A percentile compares a stretch with the other conserved stretches of the same genome.
Evolutionary conservation across 768 basidiomycete genomes (phyloP).

Genomic region (Boletus fagicola): DNA sequence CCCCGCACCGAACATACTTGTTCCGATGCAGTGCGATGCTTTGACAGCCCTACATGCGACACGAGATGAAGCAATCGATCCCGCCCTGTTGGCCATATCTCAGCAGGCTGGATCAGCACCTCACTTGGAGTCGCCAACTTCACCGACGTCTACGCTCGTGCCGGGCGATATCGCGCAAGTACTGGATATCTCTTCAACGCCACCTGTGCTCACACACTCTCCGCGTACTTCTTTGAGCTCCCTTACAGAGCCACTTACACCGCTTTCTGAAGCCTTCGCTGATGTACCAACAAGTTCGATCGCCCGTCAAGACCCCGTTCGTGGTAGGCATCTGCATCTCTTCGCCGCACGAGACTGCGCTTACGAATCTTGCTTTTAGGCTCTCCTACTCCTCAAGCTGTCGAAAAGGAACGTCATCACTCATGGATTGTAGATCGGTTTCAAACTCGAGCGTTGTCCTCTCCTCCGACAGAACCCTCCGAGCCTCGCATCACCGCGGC

Average conservation of each 20-base stretch:
- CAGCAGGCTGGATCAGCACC: conserved; percentile 3
- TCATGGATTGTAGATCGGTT: not conserved
- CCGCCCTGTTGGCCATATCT: conserved; percentile 32
- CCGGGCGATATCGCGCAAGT: conserved; percentile 1
- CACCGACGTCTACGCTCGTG: not conserved
- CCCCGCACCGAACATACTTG: not conserved
- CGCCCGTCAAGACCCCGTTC: conserved; percentile 1
- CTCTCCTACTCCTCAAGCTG: not conserved
- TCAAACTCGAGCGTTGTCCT: not conserved
- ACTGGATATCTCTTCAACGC: conserved; percentile 7
- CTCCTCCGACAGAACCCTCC: not conserved
- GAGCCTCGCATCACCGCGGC: not conserved
- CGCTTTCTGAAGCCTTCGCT: conserved; percentile 15
- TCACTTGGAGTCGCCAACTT: conserved; percentile 1
- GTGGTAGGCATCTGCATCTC: conserved; percentile 8
- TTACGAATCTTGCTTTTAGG: conserved; percentile 14
- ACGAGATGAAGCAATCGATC: conserved; percentile 33
- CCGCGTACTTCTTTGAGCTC: conserved; percentile 35
- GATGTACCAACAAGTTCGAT: conserved; percentile 7
- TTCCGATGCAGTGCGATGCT: not conserved
- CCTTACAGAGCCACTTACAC: conserved; percentile 27
- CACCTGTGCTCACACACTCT: conserved; percentile 26
- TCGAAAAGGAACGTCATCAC: not conserved
- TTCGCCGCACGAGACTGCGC: not conserved
- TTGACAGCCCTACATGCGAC: not conserved